These are phyloP conservation scores for Aspergillus sergii DNA, from an alignment of 2,329 filamentous ascomycete species.

Conservation along the genomic window DNA sequence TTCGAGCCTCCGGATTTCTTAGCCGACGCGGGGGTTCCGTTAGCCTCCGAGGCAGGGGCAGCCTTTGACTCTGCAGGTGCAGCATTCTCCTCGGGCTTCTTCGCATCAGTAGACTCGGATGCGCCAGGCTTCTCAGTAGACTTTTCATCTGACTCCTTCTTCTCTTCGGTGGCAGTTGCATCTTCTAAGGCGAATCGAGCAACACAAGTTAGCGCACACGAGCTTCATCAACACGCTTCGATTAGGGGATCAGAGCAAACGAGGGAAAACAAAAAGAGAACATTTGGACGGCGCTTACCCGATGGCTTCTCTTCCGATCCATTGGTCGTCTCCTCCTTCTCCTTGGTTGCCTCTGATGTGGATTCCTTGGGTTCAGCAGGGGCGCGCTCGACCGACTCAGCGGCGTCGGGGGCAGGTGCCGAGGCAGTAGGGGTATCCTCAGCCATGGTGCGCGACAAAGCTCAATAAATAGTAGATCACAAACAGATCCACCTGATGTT, in stretches of 20 bases:
- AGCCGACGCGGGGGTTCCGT: constrained; percentile 53
- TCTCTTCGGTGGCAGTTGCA: constrained; percentile 26
- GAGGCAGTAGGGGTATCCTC: constrained; percentile 40
- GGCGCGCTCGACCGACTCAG: constrained; percentile 33
- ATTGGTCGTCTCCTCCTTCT: constrained; percentile 29
- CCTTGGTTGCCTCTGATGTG: constrained; percentile 23
- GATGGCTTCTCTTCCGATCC: constrained; percentile 31
- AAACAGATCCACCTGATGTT: constrained; percentile 12
- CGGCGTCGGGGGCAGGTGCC: constrained; percentile 31
- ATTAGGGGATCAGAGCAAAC: background rate
- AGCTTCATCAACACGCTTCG: no score
- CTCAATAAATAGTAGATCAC: constrained; percentile 17
- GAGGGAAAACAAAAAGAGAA: background rate
- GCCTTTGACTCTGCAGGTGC: constrained; percentile 28
- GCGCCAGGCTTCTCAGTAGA: constrained; percentile 32
- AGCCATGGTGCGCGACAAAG: constrained; percentile 38
- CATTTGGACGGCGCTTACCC: constrained; percentile 27
- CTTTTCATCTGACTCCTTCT: constrained; percentile 30
- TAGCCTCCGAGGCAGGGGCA: constrained; percentile 37
- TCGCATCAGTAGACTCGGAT: constrained; percentile 27
- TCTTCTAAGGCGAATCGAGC: constrained; percentile 19
- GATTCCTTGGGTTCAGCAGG: constrained; percentile 30
- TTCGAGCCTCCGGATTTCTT: constrained; percentile 53
- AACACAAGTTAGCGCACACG: constrained; percentile 14
- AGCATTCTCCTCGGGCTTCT: constrained; percentile 26